Percentiles rank a stretch among this genome's conserved stretches.
phyloP scores from a whole-genome alignment of 805 yeast genomes.

The Kuraishia floccosa region DNA sequence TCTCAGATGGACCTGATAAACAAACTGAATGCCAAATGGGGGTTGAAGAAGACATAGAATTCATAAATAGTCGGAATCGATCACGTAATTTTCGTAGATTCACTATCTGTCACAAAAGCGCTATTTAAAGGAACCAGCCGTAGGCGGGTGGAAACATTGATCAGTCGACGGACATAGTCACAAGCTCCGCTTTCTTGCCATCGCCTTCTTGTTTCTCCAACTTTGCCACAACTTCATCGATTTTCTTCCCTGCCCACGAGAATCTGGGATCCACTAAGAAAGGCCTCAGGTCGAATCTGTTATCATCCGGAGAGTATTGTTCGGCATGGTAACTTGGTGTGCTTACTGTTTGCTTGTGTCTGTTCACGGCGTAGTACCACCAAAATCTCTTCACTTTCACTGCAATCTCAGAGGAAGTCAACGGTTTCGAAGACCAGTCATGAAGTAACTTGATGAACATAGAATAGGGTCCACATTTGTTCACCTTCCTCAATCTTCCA shows the following conservation, averaged over 20 bases:
- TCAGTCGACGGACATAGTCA: slow-evolving; percentile 35
- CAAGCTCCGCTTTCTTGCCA: slow-evolving; percentile 8
- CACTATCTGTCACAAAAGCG: too few relatives aligned
- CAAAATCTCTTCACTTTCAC: slow-evolving; percentile 88
- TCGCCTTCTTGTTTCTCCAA: slow-evolving; percentile 28
- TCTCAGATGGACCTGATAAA: slow-evolving; percentile 16
- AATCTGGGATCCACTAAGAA: slow-evolving; percentile 85
- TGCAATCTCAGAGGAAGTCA: slow-evolving; percentile 78
- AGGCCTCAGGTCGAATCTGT: slow-evolving; percentile 93
- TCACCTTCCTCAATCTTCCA: slow-evolving; percentile 84
- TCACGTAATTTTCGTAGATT: neutral
- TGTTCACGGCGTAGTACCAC: slow-evolving; percentile 87
- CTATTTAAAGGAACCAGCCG: too few relatives aligned
- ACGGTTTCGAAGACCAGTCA: slow-evolving; percentile 72
- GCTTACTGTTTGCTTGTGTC: slow-evolving; percentile 96
- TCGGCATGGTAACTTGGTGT: slow-evolving; percentile 98
- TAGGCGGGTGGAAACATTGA: too few relatives aligned
- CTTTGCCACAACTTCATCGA: slow-evolving; percentile 66
- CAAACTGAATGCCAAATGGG: slow-evolving; percentile 20
- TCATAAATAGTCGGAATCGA: neutral
- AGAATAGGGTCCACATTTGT: slow-evolving; percentile 92
- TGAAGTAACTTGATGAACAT: slow-evolving; percentile 87
- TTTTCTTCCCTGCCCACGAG: slow-evolving; percentile 82
- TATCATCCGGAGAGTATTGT: slow-evolving; percentile 96
- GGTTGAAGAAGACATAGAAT: slow-evolving; percentile 12